phyloP scores from a whole-genome alignment of 352 stramenopile species.

The Globisporangium spiculum region DNA sequence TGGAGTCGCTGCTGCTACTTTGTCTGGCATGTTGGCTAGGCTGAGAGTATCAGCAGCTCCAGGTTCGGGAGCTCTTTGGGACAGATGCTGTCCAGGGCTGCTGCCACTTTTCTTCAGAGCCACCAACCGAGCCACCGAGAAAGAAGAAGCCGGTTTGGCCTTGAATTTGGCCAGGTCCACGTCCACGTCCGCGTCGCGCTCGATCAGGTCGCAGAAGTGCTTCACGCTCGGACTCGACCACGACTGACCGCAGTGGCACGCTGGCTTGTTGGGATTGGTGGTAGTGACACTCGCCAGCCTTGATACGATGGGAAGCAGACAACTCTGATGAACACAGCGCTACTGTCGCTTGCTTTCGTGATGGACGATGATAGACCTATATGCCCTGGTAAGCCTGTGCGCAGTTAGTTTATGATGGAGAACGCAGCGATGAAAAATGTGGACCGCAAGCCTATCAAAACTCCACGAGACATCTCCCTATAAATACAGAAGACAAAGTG shows the following conservation, averaged over 20 bases:
- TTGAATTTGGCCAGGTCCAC: background rate
- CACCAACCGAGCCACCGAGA: background rate
- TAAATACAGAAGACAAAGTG: background rate
- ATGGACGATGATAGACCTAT: background rate
- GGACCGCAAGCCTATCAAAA: background rate
- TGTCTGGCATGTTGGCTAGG: slow-evolving; percentile 7
- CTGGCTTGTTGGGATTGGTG: background rate
- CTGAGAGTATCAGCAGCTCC: background rate
- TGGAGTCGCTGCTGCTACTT: background rate
- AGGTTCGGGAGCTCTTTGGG: background rate
- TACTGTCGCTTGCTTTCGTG: background rate
- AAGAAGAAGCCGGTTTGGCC: background rate
- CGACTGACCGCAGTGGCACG: slow-evolving; percentile 65
- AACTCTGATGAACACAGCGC: background rate
- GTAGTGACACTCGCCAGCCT: background rate
- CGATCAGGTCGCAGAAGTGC: slow-evolving; percentile 71
- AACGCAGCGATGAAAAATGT: background rate
- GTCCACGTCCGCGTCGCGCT: slow-evolving; percentile 9
- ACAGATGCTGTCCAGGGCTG: background rate
- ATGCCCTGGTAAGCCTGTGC: background rate
- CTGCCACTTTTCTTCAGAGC: slow-evolving; percentile 1
- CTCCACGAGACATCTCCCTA: background rate
- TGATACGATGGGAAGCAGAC: background rate
- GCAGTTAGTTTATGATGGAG: background rate
- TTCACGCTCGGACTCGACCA: slow-evolving; percentile 56